Percentiles rank a stretch among this genome's conserved stretches.
phyloP scores from a whole-genome alignment of 306 rosid species.

The cucumber (Cucumis sativus) region Cucumber_9930_V3 NC_026657.2:10273001-10273500 shows the following conservation, averaged over 20 bases:
- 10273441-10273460: neutral
- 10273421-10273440: neutral
- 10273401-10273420: neutral
- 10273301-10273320: slow-evolving; percentile 3
- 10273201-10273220: neutral
- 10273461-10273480: neutral
- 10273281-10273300: neutral
- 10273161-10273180: neutral
- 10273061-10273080: neutral
- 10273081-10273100: neutral
- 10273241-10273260: neutral
- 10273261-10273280: neutral
- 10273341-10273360: neutral
- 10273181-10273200: neutral
- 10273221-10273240: neutral
- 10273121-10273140: neutral
- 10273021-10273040: neutral
- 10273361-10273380: neutral
- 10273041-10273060: too few species aligned
- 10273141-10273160: neutral
- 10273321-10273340: neutral
- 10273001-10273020: neutral
- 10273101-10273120: neutral
- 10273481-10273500: neutral
- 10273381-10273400: neutral